These are phyloP conservation scores for Singerocomus rubriflavus DNA, from an alignment of 1,284 basidiomycete genomes.

Conservation along the genomic window DNA sequence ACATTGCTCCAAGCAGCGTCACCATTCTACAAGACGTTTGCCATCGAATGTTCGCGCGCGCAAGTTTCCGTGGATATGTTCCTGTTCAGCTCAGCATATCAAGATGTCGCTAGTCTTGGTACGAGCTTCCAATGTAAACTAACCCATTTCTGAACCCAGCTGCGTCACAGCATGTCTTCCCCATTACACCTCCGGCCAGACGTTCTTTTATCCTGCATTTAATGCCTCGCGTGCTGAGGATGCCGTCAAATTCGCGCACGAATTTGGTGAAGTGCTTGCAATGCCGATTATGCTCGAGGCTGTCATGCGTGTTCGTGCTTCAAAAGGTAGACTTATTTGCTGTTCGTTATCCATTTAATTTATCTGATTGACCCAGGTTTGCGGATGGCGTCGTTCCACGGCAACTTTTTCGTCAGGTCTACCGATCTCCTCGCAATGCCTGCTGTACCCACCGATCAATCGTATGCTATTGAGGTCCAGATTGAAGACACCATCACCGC, in stretches of 20 bases:
- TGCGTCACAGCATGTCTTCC: conserved; percentile 74
- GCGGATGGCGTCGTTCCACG: conserved; percentile 97
- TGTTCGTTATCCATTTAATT: conserved; percentile 1
- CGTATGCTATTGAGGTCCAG: conserved; percentile 95
- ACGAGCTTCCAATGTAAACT: conserved; percentile 16
- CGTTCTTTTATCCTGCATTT: conserved; percentile 98
- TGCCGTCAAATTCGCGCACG: conserved; percentile 96
- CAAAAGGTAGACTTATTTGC: conserved; percentile 57
- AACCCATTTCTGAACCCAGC: conserved; percentile 5
- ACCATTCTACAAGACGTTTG: conserved; percentile 98
- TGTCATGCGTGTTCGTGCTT: conserved; percentile 95
- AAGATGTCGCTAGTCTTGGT: conserved; percentile 93
- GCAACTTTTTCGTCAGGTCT: conserved; percentile 99
- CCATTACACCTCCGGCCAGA: conserved; percentile 97
- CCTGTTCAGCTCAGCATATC: conserved; percentile 91
- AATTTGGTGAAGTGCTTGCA: conserved; percentile 91
- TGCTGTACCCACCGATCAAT: conserved; percentile 94
- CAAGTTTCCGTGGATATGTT: conserved; percentile 99
- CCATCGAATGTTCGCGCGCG: conserved; percentile 96
- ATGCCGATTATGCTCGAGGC: conserved; percentile 97
- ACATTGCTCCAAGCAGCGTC: conserved; percentile 84
- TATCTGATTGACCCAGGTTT: conserved; percentile 52
- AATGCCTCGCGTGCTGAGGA: conserved; percentile 94
- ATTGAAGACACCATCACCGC: conserved; percentile 94
- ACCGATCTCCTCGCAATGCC: conserved; percentile 97